Evolutionary conservation across 352 stramenopile genomes (phyloP).

Genomic region (Pythium rishiriense): DNA sequence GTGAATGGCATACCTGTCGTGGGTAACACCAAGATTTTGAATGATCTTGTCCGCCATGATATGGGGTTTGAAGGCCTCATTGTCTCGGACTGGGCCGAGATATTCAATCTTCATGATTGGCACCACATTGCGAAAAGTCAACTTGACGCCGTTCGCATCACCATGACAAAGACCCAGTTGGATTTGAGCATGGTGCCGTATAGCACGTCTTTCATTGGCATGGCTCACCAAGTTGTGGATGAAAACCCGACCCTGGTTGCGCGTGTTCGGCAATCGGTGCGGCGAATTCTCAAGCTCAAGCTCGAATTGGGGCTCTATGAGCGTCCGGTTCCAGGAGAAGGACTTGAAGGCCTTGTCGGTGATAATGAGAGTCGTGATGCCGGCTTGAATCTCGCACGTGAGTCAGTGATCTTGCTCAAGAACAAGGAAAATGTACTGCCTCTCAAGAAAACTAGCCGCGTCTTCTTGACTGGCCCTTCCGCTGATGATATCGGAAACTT

Average conservation of each 20-base stretch:
- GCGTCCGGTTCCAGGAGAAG: conserved; percentile 24
- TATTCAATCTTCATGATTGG: conserved; percentile 64
- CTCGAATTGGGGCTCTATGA: conserved; percentile 27
- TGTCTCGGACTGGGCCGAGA: conserved; percentile 86
- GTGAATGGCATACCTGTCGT: conserved; percentile 92
- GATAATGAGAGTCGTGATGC: conserved; percentile 14
- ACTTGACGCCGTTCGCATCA: conserved; percentile 40
- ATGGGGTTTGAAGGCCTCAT: conserved; percentile 73
- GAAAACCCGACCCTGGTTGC: conserved; percentile 17
- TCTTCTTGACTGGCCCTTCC: conserved; percentile 74
- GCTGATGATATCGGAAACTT: conserved; percentile 69
- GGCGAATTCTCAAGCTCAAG: conserved; percentile 31
- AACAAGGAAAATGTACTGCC: conserved; percentile 68
- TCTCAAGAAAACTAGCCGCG: conserved; percentile 27
- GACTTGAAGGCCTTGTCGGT: conserved; percentile 17
- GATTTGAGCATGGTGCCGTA: conserved; percentile 83
- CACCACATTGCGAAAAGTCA: conserved; percentile 47
- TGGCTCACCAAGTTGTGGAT: conserved; percentile 23
- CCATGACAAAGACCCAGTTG: conserved; percentile 60
- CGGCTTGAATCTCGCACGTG: conserved; percentile 24
- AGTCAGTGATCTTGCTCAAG: conserved; percentile 79
- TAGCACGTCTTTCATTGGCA: conserved; percentile 31
- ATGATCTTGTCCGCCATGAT: conserved; percentile 44
- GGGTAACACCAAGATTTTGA: conserved; percentile 66
- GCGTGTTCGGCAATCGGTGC: conserved; percentile 20